phyloP scores from a whole-genome alignment of 495 filamentous ascomycete species.

The Talaromyces ruber region DNA sequence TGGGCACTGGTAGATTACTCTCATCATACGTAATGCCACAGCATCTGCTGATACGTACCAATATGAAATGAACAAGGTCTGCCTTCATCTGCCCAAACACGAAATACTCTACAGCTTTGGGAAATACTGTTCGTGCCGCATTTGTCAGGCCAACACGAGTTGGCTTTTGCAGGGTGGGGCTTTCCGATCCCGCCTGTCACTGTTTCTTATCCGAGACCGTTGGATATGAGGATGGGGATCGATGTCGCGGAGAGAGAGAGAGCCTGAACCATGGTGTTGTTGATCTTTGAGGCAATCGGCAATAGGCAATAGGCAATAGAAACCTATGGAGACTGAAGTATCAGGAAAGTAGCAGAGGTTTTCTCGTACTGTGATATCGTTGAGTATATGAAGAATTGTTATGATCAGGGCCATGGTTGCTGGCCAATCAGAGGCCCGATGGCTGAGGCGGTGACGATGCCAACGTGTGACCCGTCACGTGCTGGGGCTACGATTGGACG shows the following conservation, averaged over 20 bases:
- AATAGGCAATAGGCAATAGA: too few species aligned
- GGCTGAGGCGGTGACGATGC: not conserved
- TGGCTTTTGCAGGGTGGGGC: not conserved
- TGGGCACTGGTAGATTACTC: not conserved
- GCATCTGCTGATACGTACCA: not conserved
- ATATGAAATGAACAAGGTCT: not conserved
- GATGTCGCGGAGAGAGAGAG: not conserved
- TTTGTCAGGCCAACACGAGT: not conserved
- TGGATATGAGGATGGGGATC: not conserved
- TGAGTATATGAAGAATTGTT: not conserved
- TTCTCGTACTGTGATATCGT: not conserved
- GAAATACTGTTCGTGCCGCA: not conserved
- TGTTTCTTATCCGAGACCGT: not conserved
- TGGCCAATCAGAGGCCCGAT: not conserved
- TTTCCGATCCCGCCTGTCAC: not conserved
- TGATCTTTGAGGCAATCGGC: not conserved
- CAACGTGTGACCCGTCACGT: conserved; percentile 5
- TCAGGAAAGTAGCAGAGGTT: not conserved
- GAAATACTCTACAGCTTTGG: not conserved
- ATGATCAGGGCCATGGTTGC: not conserved
- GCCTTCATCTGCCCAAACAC: not conserved
- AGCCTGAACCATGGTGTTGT: not conserved
- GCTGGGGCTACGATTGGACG: not conserved
- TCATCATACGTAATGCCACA: not conserved
- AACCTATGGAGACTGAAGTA: not conserved